Percentiles rank a stretch among this genome's conserved stretches.
phyloP scores from a whole-genome alignment of 768 basidiomycete genomes.

The Lentinula raphanica region DNA sequence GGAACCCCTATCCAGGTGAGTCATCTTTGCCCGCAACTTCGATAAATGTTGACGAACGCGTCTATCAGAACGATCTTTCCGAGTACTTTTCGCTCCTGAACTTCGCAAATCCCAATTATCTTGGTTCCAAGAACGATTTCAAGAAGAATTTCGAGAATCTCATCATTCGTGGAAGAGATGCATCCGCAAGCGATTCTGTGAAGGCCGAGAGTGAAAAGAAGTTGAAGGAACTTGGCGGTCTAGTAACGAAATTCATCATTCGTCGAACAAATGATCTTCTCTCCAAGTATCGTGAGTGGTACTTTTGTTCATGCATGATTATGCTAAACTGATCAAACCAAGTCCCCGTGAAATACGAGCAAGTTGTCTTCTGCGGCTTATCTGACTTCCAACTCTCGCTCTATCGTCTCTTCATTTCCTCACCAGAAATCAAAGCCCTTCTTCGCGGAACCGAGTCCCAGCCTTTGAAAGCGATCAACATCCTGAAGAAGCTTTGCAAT shows the following conservation, averaged over 20 bases:
- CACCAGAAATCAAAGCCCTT: conserved; percentile 86
- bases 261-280: conserved; percentile 89
- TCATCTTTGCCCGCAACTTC: neutral
- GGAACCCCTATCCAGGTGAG: conserved; percentile 87
- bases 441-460: conserved; percentile 85
- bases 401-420: conserved; percentile 87
- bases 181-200: conserved; percentile 71
- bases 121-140: conserved; percentile 86
- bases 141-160: conserved; percentile 91
- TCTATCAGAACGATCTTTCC: conserved; percentile 75
- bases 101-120: conserved; percentile 88
- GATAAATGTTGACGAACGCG: neutral
- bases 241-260: conserved; percentile 93
- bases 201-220: conserved; percentile 86
- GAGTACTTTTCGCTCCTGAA: conserved; percentile 93
- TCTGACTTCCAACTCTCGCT: conserved; percentile 80
- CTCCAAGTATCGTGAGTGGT: conserved; percentile 82
- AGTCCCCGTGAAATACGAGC: conserved; percentile 99
- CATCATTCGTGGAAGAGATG: conserved; percentile 87
- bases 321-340: conserved; percentile 5
- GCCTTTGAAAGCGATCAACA: conserved; percentile 93
- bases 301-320: neutral
- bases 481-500: conserved; percentile 93
- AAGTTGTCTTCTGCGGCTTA: conserved; percentile 89
- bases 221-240: conserved; percentile 81